phyloP scores from a whole-genome alignment of 2,329 filamentous ascomycete species.

The Trichoderma citrinoviride region DNA sequence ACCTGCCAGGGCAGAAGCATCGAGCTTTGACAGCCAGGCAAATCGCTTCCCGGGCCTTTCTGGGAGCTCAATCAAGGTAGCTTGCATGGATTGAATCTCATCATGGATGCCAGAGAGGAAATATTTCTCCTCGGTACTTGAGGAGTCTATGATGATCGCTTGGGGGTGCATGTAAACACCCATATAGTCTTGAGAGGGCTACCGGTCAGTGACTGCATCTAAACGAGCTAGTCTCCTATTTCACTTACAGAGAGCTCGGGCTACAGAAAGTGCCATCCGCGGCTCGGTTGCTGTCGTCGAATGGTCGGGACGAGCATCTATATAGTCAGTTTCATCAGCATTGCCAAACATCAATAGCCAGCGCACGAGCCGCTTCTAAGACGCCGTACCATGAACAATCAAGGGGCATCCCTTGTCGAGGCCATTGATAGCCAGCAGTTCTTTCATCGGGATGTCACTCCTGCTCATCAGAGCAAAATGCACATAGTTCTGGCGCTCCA shows the following conservation, averaged over 20 bases:
- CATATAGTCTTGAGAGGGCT: conserved; percentile 53
- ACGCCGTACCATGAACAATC: conserved; percentile 50
- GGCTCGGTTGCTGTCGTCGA: conserved; percentile 65
- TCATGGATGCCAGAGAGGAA: conserved; percentile 61
- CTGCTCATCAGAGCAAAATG: conserved; percentile 79
- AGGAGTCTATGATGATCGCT: conserved; percentile 69
- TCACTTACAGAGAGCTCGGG: conserved; percentile 59
- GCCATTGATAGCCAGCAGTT: conserved; percentile 74
- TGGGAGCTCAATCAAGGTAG: conserved; percentile 75
- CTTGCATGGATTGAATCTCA: conserved; percentile 50
- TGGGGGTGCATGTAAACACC: conserved; percentile 73
- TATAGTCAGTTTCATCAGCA: conserved; percentile 25
- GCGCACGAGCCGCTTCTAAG: neutral
- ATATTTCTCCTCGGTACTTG: conserved; percentile 63
- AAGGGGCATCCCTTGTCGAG: conserved; percentile 69
- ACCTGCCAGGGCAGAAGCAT: conserved; percentile 68
- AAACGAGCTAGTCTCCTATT: neutral
- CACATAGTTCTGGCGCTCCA: conserved; percentile 65
- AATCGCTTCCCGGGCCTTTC: conserved; percentile 59
- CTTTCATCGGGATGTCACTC: conserved; percentile 64
- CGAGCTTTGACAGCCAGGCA: conserved; percentile 75
- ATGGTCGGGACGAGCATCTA: conserved; percentile 76
- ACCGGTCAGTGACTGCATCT: neutral
- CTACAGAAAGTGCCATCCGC: conserved; percentile 64
- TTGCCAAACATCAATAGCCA: neutral